A percentile compares a stretch with the other conserved stretches of the same genome.
Conservation (phyloP, 2,329 filamentous ascomycete species). For the Colletotrichum cordylinicola region DNA sequence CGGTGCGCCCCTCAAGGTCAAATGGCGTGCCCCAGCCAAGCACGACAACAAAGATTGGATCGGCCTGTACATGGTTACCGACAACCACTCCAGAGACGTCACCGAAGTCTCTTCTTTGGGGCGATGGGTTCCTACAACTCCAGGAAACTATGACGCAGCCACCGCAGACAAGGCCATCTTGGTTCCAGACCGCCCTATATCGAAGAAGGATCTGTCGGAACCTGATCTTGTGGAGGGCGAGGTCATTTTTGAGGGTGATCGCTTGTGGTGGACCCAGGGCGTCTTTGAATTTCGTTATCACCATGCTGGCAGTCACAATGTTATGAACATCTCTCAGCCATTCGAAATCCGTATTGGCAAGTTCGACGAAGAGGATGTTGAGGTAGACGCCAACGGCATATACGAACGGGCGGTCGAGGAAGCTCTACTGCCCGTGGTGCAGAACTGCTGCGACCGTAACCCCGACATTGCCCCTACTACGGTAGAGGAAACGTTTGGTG, state of each 20-base stretch:
- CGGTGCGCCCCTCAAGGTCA: slow-evolving; percentile 86
- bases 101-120: slow-evolving; percentile 87
- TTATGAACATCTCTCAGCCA: slow-evolving; percentile 91
- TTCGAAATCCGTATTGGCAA: slow-evolving; percentile 88
- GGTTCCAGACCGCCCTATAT: slow-evolving; percentile 66
- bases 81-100: slow-evolving; percentile 85
- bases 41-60: slow-evolving; percentile 96
- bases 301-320: slow-evolving; percentile 88
- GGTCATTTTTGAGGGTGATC: slow-evolving; percentile 88
- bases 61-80: slow-evolving; percentile 93
- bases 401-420: slow-evolving; percentile 76
- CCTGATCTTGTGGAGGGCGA: slow-evolving; percentile 74
- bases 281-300: slow-evolving; percentile 98
- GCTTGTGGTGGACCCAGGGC: slow-evolving; percentile 96
- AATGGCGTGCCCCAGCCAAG: slow-evolving; percentile 86
- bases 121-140: slow-evolving; percentile 85
- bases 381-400: slow-evolving; percentile 62
- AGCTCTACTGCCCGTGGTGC: slow-evolving; percentile 80
- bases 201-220: slow-evolving; percentile 56
- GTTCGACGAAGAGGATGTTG: slow-evolving; percentile 78
- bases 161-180: slow-evolving; percentile 80
- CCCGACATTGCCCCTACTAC: slow-evolving; percentile 86
- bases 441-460: slow-evolving; percentile 92
- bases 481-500: slow-evolving; percentile 83
- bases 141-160: slow-evolving; percentile 76